These are phyloP conservation scores for Scedosporium apiospermum DNA, from an alignment of 2,329 filamentous ascomycete genomes.

Conservation along the genomic window DNA sequence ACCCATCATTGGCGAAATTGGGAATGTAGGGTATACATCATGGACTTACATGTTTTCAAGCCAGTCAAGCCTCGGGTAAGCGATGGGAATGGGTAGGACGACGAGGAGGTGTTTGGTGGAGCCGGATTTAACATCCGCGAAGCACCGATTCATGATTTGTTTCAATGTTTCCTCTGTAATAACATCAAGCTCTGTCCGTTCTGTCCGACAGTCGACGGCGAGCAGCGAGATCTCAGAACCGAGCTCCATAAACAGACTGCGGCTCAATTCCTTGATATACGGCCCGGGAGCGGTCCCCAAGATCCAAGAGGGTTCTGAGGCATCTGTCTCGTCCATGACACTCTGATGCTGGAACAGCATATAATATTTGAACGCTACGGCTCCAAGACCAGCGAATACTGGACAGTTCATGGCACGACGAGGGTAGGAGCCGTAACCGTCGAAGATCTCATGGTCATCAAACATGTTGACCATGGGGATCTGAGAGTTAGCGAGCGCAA, in stretches of 20 bases:
- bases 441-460: slow-evolving; percentile 89
- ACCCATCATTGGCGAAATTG: not conserved
- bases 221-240: slow-evolving; percentile 73
- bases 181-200: slow-evolving; percentile 76
- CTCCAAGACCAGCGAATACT: slow-evolving; percentile 82
- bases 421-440: slow-evolving; percentile 88
- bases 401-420: slow-evolving; percentile 85
- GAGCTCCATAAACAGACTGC: slow-evolving; percentile 76
- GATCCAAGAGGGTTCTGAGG: slow-evolving; percentile 84
- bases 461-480: slow-evolving; percentile 99
- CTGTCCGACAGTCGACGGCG: slow-evolving; percentile 84
- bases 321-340: slow-evolving; percentile 67
- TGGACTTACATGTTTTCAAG: slow-evolving; percentile 55
- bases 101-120: slow-evolving; percentile 87
- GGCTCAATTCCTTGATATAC: slow-evolving; percentile 79
- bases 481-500: slow-evolving; percentile 83
- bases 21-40: not conserved
- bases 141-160: slow-evolving; percentile 75
- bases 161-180: slow-evolving; percentile 75
- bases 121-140: slow-evolving; percentile 71
- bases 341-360: slow-evolving; percentile 98
- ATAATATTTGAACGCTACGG: slow-evolving; percentile 96
- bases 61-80: slow-evolving; percentile 67
- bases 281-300: slow-evolving; percentile 72
- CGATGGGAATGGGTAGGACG: slow-evolving; percentile 73